Conservation (phyloP, 345 rosid genomes). For the Populus davidiana region DNA sequence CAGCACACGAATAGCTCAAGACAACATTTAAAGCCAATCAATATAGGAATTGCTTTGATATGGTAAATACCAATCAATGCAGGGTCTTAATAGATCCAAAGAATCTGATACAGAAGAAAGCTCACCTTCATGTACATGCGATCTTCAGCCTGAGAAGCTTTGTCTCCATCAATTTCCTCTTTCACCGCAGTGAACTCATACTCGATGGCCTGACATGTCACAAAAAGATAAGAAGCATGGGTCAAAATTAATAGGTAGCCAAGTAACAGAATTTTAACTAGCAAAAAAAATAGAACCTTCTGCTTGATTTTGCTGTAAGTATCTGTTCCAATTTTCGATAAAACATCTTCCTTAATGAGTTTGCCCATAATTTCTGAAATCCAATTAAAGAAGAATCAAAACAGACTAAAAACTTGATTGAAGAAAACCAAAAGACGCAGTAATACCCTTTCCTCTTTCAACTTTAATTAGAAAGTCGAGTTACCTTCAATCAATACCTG, state of each 20-base stretch:
- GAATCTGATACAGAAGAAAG: background rate
- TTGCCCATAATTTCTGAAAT: constrained; percentile 80
- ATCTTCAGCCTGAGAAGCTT: constrained; percentile 48
- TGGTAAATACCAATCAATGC: background rate
- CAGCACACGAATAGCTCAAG: background rate
- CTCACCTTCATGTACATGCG: constrained; percentile 76
- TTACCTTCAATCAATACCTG: constrained; percentile 88
- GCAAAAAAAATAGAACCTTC: constrained; percentile 39
- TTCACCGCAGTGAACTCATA: constrained; percentile 64
- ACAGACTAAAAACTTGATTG: background rate
- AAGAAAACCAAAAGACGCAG: constrained; percentile 7
- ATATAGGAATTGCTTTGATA: constrained; percentile 1
- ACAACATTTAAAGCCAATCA: background rate
- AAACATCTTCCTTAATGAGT: constrained; percentile 62
- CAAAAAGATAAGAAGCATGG: constrained; percentile 5
- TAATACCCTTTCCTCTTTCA: constrained; percentile 14
- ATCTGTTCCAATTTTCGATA: constrained; percentile 62
- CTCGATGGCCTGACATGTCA: constrained; percentile 37
- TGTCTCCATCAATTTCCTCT: constrained; percentile 61
- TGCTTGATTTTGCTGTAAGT: constrained; percentile 51
- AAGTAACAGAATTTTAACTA: background rate
- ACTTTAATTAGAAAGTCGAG: constrained; percentile 14
- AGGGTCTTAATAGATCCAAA: background rate
- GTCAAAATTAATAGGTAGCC: background rate
- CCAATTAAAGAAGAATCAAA: constrained; percentile 12